These are phyloP conservation scores for Dryas alaskensis DNA, from an alignment of 306 rosid species.

Conservation along the genomic window DNA sequence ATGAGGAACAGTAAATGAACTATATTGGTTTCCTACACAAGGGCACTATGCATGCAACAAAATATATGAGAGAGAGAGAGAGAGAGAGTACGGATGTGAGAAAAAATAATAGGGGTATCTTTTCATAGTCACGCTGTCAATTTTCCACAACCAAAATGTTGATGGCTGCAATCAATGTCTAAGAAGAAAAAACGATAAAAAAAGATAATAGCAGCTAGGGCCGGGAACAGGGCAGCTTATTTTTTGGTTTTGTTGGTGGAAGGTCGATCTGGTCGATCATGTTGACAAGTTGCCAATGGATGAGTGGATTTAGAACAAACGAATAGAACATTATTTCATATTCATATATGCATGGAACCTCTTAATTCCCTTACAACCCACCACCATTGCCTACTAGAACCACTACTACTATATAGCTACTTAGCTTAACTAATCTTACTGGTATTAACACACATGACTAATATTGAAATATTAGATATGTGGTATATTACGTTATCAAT, in stretches of 20 bases:
- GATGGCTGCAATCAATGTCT: conserved; percentile 46
- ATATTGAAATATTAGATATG: too few species aligned
- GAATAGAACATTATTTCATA: conserved; percentile 44
- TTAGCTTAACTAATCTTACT: too few species aligned
- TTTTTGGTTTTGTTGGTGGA: conserved; percentile 18
- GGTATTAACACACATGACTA: too few species aligned
- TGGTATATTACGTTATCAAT: too few species aligned
- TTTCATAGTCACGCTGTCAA: conserved; percentile 44
- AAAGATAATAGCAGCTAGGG: conserved; percentile 9
- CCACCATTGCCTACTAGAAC: conserved; percentile 25
- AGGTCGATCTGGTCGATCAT: conserved; percentile 28
- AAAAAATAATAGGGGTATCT: conserved; percentile 28
- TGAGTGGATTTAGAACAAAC: conserved; percentile 45
- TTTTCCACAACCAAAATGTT: conserved; percentile 55
- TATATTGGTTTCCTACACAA: neutral
- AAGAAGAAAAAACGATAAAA: conserved; percentile 31
- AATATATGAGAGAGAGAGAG: neutral
- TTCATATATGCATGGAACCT: conserved; percentile 30
- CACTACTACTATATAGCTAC: neutral
- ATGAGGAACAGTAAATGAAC: too few species aligned
- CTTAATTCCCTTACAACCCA: conserved; percentile 17
- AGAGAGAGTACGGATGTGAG: neutral
- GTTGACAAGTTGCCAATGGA: conserved; percentile 39
- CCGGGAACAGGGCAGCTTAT: neutral
- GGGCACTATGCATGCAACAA: neutral